Base-by-base conservation (phyloP, 1,139 yeast genomes). In the Suhomyces wounanorum region DNA sequence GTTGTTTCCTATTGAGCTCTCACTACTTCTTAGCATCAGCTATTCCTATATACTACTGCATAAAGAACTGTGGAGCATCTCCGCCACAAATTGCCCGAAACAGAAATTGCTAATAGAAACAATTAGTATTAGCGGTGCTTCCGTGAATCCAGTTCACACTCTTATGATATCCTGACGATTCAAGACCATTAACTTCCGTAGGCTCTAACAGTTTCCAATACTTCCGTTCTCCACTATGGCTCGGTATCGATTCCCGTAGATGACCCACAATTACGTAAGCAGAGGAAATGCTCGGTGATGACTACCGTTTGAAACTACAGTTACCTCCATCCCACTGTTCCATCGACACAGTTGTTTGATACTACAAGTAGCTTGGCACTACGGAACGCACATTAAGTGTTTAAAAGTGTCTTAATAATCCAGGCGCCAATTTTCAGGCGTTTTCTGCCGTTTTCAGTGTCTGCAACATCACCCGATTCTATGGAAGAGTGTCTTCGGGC, bases 1-100 rank as follows among this genome's bases (percentile, higher is more conserved):
- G 67, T 67, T 11, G 70, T 51, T 5, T 44, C 48, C 26, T 51
- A 52, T 33, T 43, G 28, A 41, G 23, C 9, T n/a, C n/a, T n/a
- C n/a, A n/a, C n/a, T n/a, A 8, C 13, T 7, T 13, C 17, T 10
- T n/a, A 21, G 13, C 39, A 11, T 21, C n/a, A 13, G 31, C 21
- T 14, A 14, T 14, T 11, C 45, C 31, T 21, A 25, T 31, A 43
- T 18, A 16, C 11, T 25, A 30, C 33, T 13, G n/a, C n/a, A 30
- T 30, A 4, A 30, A 13, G 33, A 5, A 13, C n/a, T 30, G 33
- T 30, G 33, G 13, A 31, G n/a, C 33, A 28, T 16, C 44, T 42
- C 44, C 44, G 44, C n/a, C 44, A 28, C 37, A 30, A 30, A 38
- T 38, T 44, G 38, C 47, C 47, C 39, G 9, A 38, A 13, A 18